These are phyloP conservation scores for Coemansia sp. DNA, from an alignment of 192 early-diverging fungal species.

Conservation along the genomic window DNA sequence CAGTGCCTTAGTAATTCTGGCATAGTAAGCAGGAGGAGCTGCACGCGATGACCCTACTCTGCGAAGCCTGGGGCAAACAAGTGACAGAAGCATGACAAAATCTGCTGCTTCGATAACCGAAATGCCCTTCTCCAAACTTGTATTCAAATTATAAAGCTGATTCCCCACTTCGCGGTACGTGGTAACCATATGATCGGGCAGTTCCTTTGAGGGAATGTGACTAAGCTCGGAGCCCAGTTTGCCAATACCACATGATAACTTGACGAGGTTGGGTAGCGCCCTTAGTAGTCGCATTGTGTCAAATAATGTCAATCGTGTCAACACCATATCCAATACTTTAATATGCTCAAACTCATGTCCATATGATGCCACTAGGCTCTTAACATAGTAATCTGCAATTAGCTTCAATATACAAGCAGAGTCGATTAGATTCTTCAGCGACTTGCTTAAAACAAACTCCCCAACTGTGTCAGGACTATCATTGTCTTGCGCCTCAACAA, in stretches of 20 bases:
- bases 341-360: background rate
- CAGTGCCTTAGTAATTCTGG: background rate
- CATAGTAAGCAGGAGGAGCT: background rate
- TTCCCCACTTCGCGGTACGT: background rate
- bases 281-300: background rate
- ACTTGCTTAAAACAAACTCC: background rate
- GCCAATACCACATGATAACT: background rate
- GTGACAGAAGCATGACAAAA: background rate
- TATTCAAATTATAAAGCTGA: background rate
- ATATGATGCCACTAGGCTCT: background rate
- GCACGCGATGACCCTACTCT: background rate
- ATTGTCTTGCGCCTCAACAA: background rate
- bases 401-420: background rate
- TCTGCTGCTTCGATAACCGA: background rate
- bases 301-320: background rate
- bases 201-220: background rate
- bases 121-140: background rate
- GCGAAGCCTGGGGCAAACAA: slow-evolving; percentile 1
- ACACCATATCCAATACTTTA: background rate
- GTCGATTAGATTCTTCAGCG: background rate
- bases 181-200: background rate
- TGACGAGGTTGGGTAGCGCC: background rate
- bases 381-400: background rate
- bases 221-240: background rate
- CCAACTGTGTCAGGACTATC: background rate